These are phyloP conservation scores for Aspergillus puulaauensis DNA, from an alignment of 2,329 filamentous ascomycete species.

Conservation along the genomic window DNA sequence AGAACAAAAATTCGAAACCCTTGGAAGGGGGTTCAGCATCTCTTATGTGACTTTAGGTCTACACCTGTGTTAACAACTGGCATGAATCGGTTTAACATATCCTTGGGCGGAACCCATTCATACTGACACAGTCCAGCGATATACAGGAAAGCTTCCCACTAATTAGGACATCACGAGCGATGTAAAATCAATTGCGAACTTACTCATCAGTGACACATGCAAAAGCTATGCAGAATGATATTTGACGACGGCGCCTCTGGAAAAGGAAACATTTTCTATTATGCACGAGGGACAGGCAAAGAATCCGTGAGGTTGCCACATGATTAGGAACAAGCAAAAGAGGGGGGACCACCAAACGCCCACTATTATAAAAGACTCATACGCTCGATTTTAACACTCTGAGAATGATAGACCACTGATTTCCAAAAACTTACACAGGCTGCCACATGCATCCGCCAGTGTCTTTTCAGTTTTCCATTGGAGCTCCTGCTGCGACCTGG, in stretches of 20 bases:
- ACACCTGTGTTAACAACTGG: too few relatives aligned
- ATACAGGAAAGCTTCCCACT: background rate
- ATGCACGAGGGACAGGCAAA: conserved; percentile 6
- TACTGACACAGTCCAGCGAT: background rate
- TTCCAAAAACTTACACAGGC: conserved; percentile 38
- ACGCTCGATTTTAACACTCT: background rate
- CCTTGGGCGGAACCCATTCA: background rate
- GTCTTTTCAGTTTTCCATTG: conserved; percentile 41
- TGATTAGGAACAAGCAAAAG: conserved; percentile 5
- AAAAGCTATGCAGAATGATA: background rate
- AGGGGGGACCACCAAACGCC: conserved; percentile 1
- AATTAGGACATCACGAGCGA: background rate
- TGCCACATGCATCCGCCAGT: conserved; percentile 37
- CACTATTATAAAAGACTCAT: background rate
- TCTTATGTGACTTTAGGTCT: too few relatives aligned
- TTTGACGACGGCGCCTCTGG: background rate
- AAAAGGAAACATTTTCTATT: conserved; percentile 12
- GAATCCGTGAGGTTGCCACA: background rate
- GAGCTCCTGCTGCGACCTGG: conserved; percentile 54
- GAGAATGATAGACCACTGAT: conserved; percentile 31
- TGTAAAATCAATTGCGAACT: background rate
- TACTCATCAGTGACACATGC: background rate
- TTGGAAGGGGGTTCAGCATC: too few relatives aligned
- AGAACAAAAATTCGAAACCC: too few relatives aligned
- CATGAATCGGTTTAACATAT: background rate